phyloP scores from a whole-genome alignment of 176 grass and related monocot species.

The Aegilops sharonensis region DNA sequence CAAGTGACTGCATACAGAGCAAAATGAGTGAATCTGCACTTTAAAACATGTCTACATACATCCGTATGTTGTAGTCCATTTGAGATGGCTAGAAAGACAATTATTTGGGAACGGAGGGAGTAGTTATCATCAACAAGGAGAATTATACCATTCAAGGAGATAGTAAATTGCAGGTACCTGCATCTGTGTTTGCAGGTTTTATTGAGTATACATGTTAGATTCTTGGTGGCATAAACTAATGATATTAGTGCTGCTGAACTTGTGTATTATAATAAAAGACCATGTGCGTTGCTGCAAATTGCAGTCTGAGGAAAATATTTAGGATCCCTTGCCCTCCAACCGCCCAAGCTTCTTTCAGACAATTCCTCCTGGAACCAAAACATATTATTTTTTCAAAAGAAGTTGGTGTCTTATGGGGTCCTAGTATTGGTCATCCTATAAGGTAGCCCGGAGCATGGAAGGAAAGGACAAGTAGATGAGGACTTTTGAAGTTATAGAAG shows the following conservation, averaged over 20 bases:
- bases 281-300: conserved; percentile 54
- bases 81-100: too few relatives aligned
- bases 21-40: too few relatives aligned
- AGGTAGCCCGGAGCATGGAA: conserved; percentile 40
- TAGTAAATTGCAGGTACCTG: neutral
- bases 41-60: too few relatives aligned
- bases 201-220: conserved; percentile 29
- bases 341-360: conserved; percentile 48
- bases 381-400: conserved; percentile 34
- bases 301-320: conserved; percentile 39
- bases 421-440: conserved; percentile 55
- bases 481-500: conserved; percentile 57
- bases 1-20: too few relatives aligned
- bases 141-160: neutral
- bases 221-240: conserved; percentile 39
- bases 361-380: conserved; percentile 42
- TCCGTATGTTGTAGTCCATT: too few relatives aligned
- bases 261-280: conserved; percentile 42
- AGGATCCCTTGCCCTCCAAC: conserved; percentile 33
- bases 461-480: conserved; percentile 50
- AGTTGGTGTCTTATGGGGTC: conserved; percentile 41
- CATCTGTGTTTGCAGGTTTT: neutral
- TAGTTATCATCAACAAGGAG: conserved; percentile 23
- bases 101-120: too few relatives aligned
- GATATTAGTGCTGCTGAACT: conserved; percentile 18